Evolutionary conservation across 1,284 basidiomycete genomes (phyloP), one percentile per base, ranked within the genome.

Genomic region (Rhodotorula sp.): DNA sequence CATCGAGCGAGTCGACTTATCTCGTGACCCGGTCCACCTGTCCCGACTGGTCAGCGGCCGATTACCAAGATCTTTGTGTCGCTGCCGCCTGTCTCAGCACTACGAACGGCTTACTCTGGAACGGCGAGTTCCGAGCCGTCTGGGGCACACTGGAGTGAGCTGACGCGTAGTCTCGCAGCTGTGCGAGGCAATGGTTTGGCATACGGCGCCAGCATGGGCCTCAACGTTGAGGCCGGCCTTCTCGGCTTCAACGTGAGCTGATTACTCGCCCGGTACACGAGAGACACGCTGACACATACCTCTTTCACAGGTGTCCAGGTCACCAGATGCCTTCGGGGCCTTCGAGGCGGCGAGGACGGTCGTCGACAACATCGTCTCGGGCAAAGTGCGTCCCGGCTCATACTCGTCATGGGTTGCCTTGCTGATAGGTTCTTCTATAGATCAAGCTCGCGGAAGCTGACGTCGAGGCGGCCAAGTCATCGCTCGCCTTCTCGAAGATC

Each of bases 1-100:
- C 94, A 0, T 92, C 92, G 6, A 94, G 97, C 73, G 94, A 99
- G 81, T 95, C 92, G 76, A 90, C 91, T 13, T 99, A 89, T 80
- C 89, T 88, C n/a, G 86, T 84, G 29, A 90, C 94, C 78, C 88
- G 87, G 11, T 85, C 91, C 1, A 90, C 88, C 77, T 88, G 89
- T 51, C 76, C 79, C 13, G 47, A 72, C 32, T 67, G 59, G 51
- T 55, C 51, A 6, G 89, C 96, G 79, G 86, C 89, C 0, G 92
- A 97, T 74, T 89, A 89, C 66, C 90, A 94, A 2, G 90, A 90
- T 20, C 81, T 97, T 48, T 85, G 87, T 44, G 86, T 98, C 22
- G 89, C 94, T 0, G 81, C 89, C 17, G 89, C 94, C 71, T 87
- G 93, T 6, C 83, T 99, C 57, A 96, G 97, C 75, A 94, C 93